Conservation (phyloP, 257 asterid genomes). For the Solanum lycopersicoides region DNA sequence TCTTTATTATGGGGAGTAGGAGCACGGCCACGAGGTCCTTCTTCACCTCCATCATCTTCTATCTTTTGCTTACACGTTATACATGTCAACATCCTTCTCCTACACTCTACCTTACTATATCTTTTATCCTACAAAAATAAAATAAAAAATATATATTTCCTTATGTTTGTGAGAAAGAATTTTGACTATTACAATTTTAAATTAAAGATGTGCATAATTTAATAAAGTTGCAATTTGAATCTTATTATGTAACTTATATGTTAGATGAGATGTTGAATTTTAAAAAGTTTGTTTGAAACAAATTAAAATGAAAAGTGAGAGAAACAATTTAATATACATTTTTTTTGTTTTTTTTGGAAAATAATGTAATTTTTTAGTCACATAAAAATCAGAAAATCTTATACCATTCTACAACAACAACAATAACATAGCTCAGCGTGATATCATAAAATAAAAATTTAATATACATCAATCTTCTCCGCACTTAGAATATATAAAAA, state of each 20-base stretch:
- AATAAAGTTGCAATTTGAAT: not conserved
- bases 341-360: not conserved
- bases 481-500: too few species aligned
- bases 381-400: not conserved
- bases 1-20: slow-evolving; percentile 74
- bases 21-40: slow-evolving; percentile 55
- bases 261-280: not conserved
- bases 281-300: not conserved
- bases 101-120: not conserved
- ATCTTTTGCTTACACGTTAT: slow-evolving; percentile 82
- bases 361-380: not conserved
- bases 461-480: too few species aligned
- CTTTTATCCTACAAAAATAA: not conserved
- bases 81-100: slow-evolving; percentile 85
- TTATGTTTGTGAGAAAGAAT: not conserved
- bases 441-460: not conserved
- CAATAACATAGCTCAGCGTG: not conserved
- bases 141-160: not conserved
- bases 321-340: not conserved
- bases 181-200: not conserved
- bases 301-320: not conserved
- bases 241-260: not conserved
- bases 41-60: slow-evolving; percentile 54
- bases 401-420: not conserved
- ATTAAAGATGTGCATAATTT: not conserved